Conservation (phyloP, 257 asterid species). For the Leonotis leonurus region DNA sequence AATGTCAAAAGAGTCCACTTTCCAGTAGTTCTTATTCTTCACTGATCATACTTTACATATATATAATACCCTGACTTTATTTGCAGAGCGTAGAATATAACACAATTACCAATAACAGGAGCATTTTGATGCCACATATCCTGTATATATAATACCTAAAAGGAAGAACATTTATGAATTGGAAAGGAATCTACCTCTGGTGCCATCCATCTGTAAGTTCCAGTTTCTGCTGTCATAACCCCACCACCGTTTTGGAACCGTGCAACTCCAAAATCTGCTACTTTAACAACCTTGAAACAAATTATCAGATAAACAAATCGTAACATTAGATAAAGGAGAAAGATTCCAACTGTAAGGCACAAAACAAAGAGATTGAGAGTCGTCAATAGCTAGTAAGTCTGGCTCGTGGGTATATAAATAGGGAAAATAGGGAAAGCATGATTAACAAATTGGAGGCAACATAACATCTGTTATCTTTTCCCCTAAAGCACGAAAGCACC, state of each 20-base stretch:
- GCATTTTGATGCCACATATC: not conserved
- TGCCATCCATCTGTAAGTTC: slow-evolving; percentile 99
- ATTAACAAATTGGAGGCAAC: not conserved
- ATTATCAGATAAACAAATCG: slow-evolving; percentile 24
- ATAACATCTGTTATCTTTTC: not conserved
- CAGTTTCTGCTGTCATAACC: slow-evolving; percentile 98
- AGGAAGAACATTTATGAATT: not conserved
- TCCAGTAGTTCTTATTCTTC: not conserved
- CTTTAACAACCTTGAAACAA: slow-evolving; percentile 79
- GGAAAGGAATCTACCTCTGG: slow-evolving; percentile 64
- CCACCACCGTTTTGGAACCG: slow-evolving; percentile 86
- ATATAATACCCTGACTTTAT: not conserved
- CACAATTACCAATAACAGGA: not conserved
- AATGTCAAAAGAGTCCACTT: not conserved
- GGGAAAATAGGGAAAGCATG: slow-evolving; percentile 4
- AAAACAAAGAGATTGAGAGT: not conserved
- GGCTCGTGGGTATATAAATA: too few species aligned
- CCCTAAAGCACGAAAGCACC: not conserved
- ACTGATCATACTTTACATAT: not conserved
- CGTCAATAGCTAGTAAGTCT: too few species aligned
- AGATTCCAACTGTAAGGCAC: not conserved
- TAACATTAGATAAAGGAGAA: not conserved
- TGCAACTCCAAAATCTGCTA: slow-evolving; percentile 98
- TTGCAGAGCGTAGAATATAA: not conserved
- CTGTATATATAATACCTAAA: not conserved